Evolutionary conservation across 2,329 filamentous ascomycete species (phyloP), one percentile per base, ranked within the genome.

Genomic region (Fusarium ambrosium): DNA sequence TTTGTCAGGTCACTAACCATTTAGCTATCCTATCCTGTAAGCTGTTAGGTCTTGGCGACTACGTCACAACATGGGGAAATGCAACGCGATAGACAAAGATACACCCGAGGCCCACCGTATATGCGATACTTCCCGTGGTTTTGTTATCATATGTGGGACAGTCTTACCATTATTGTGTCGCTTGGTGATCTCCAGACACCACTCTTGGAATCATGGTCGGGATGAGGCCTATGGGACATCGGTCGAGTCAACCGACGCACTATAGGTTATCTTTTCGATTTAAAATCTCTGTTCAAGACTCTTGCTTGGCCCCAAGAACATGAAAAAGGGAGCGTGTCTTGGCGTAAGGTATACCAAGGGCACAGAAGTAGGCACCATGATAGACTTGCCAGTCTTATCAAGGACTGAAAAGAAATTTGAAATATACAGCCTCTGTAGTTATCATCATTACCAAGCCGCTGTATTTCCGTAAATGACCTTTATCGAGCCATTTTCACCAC

Each of bases 1-100:
- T 24, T 27, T 16, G 4, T 66, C 62, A 55, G 71, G 61, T 69
- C 61, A 74, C 16, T 27, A 16, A 13, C 22, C 27, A 59, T 58
- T 59, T 20, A n/a, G 22, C 20, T 39, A 22, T 37, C 29, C 32
- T 58, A 9, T 37, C 13, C 22, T 37, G 29, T 58, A 58, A 37
- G 48, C 48, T 14, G 1, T 32, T 11, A 20, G 27, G 18, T 11
- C 48, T 55, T 55, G 27, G 48, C 48, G 4, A 29, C 48, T 55
- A 55, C 48, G 48, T 55, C 53, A 37, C 53, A 37, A 58, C 53
- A 59, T 41, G 56, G 56, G 36, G 34, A 59, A 39, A 39, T 59
- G 22, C 34, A 59, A 29, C 56, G 10, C 13, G 22, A 27, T 37
- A 59, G 34, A n/a, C 6, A 27, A 27, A 59, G 56, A n/a, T 13